phyloP scores from a whole-genome alignment of 2,329 filamentous ascomycete species.

The Epichloe hybrida region DNA sequence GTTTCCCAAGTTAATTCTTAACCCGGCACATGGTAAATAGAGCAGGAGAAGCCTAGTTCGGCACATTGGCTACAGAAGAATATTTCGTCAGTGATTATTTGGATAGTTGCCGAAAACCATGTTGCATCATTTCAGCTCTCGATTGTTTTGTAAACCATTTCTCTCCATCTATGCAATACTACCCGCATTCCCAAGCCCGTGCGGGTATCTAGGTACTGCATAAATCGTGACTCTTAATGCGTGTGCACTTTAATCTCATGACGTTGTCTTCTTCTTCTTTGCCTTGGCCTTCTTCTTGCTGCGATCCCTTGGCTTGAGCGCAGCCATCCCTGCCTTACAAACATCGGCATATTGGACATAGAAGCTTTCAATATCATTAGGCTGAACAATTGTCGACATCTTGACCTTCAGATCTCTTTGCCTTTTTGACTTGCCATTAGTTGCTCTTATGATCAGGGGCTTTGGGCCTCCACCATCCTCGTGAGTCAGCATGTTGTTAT shows the following conservation, averaged over 20 bases:
- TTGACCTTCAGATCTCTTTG: slow-evolving; percentile 51
- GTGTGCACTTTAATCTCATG: slow-evolving; percentile 30
- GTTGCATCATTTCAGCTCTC: too few species aligned
- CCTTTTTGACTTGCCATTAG: slow-evolving; percentile 59
- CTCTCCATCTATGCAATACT: not conserved
- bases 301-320: slow-evolving; percentile 83
- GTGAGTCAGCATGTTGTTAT: slow-evolving; percentile 44
- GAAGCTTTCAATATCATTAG: slow-evolving; percentile 64
- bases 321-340: slow-evolving; percentile 79
- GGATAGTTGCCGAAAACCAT: too few species aligned
- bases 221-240: not conserved
- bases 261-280: slow-evolving; percentile 48
- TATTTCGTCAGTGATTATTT: too few species aligned
- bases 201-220: not conserved
- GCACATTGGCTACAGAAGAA: too few species aligned
- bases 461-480: slow-evolving; percentile 44
- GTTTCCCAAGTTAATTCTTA: too few species aligned
- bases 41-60: too few species aligned
- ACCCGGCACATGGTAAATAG: too few species aligned
- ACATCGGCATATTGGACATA: slow-evolving; percentile 78
- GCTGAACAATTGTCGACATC: slow-evolving; percentile 69
- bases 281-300: slow-evolving; percentile 76
- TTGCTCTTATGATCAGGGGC: slow-evolving; percentile 70
- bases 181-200: not conserved
- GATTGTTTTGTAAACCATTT: not conserved